phyloP scores from a whole-genome alignment of 805 yeast genomes.

The Martiniozyma abietophila region DNA sequence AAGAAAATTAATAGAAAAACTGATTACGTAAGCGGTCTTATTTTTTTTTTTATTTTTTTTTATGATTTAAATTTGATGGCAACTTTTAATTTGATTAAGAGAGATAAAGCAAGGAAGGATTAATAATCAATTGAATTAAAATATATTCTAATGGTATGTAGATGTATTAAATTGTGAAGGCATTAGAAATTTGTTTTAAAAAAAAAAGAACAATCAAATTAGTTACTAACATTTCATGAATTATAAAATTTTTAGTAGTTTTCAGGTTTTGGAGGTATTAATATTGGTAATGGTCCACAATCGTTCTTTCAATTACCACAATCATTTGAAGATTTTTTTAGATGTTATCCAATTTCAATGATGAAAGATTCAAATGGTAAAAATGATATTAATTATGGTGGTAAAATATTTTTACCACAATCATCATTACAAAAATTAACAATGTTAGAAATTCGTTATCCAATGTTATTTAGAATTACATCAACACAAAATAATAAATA shows the following conservation, averaged over 20 bases:
- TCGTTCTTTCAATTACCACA: slow-evolving; percentile 17
- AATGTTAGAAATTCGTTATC: slow-evolving; percentile 86
- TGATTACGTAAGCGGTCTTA: no score
- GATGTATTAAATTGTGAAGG: no score
- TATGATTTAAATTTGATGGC: no score
- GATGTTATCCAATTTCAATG: slow-evolving; percentile 88
- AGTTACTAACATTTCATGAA: slow-evolving; percentile 5
- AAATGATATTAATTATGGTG: slow-evolving; percentile 84
- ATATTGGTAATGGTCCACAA: slow-evolving; percentile 11
- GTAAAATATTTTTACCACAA: slow-evolving; percentile 91
- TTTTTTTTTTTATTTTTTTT: no score
- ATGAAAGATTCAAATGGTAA: slow-evolving; percentile 70
- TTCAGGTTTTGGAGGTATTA: slow-evolving; percentile 16
- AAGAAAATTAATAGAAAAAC: no score
- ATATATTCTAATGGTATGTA: no score
- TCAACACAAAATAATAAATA: slow-evolving; percentile 47
- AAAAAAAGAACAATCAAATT: no score
- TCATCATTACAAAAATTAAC: slow-evolving; percentile 84
- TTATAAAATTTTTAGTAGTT: slow-evolving; percentile 17
- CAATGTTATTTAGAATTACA: slow-evolving; percentile 81
- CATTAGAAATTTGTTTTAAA: no score
- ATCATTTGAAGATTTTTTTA: slow-evolving; percentile 72
- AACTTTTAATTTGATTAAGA: no score
- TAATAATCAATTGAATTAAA: no score
- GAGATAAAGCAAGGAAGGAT: no score